Evolutionary conservation across 495 filamentous ascomycete species (phyloP).

Genomic region (Aspergillus ostianus): DNA sequence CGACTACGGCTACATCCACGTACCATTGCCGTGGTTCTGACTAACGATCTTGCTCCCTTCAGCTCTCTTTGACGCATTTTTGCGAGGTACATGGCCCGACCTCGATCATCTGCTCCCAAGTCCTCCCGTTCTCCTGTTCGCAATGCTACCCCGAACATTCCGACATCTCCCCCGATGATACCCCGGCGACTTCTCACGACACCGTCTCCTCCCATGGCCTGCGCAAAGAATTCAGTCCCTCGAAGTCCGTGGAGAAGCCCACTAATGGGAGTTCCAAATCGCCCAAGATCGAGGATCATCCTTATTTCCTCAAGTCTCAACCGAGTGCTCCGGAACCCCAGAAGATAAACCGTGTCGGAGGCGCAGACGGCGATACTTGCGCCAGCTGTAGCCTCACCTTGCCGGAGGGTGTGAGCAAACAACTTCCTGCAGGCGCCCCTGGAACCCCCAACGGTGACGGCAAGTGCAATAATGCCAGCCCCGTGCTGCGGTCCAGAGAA

Average conservation of each 20-base stretch:
- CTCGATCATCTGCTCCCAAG: conserved; percentile 92
- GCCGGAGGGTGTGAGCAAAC: conserved; percentile 52
- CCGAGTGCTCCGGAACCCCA: conserved; percentile 33
- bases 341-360: conserved; percentile 31
- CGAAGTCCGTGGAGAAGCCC: conserved; percentile 16
- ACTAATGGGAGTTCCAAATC: conserved; percentile 23
- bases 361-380: conserved; percentile 49
- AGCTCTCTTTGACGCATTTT: conserved; percentile 95
- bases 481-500: conserved; percentile 56
- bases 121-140: conserved; percentile 71
- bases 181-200: conserved; percentile 35
- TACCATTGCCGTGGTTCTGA: conserved; percentile 1
- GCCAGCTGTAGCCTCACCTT: conserved; percentile 59
- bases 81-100: conserved; percentile 95
- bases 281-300: conserved; percentile 46
- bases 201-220: conserved; percentile 22
- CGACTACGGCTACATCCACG: background rate
- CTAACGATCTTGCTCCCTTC: conserved; percentile 1
- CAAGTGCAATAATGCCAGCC: conserved; percentile 51
- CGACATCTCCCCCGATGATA: conserved; percentile 32
- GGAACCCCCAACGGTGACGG: conserved; percentile 49
- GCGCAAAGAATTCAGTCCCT: conserved; percentile 17
- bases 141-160: conserved; percentile 58
- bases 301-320: conserved; percentile 39
- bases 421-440: conserved; percentile 53